These are phyloP conservation scores for Gymnopilus dilepis DNA, from an alignment of 768 basidiomycete species.

Conservation along the genomic window DNA sequence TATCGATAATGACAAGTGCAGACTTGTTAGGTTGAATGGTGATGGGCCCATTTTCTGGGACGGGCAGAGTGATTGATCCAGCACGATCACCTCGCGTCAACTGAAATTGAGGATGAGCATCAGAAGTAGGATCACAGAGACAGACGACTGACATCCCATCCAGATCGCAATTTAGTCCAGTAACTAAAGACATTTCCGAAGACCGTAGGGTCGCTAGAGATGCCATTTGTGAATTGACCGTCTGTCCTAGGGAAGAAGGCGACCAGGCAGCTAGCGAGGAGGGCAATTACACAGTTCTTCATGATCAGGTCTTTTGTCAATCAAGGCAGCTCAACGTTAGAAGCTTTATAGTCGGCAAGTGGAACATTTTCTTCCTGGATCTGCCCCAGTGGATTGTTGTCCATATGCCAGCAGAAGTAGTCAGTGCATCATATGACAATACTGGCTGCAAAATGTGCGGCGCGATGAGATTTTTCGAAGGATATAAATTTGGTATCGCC, in stretches of 20 bases:
- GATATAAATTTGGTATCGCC: slow-evolving; percentile 1
- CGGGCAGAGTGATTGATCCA: slow-evolving; percentile 31
- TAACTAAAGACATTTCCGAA: slow-evolving; percentile 38
- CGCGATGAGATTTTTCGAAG: neutral
- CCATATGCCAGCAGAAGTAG: neutral
- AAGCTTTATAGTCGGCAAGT: neutral
- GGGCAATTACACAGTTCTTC: neutral
- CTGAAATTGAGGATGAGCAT: slow-evolving; percentile 15
- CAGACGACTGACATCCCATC: slow-evolving; percentile 33
- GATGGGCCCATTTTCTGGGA: slow-evolving; percentile 31
- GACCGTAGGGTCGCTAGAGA: slow-evolving; percentile 21
- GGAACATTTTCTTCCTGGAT: neutral
- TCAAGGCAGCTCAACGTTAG: neutral
- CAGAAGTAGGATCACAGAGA: neutral
- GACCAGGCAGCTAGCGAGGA: neutral
- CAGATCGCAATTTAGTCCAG: slow-evolving; percentile 31
- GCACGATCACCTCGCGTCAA: slow-evolving; percentile 33
- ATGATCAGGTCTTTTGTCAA: neutral
- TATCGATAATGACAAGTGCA: slow-evolving; percentile 41
- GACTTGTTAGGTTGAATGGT: slow-evolving; percentile 34
- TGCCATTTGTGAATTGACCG: slow-evolving; percentile 12
- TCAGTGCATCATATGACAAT: neutral
- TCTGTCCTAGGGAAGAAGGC: neutral
- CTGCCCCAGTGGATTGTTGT: neutral
- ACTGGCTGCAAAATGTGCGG: neutral